Conservation (phyloP, 345 rosid genomes). For the Streptanthus diversifolius region DNA sequence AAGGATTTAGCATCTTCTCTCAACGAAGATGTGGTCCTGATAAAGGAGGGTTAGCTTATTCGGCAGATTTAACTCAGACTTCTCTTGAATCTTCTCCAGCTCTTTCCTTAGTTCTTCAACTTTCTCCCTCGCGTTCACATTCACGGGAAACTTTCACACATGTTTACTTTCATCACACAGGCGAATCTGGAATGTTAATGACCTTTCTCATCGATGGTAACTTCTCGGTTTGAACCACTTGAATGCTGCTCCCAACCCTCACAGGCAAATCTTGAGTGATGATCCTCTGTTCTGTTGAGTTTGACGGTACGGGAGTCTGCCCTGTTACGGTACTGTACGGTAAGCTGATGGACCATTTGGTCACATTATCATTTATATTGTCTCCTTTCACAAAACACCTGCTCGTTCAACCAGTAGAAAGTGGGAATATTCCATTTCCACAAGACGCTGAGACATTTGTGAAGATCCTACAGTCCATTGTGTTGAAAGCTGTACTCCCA, state of each 20-base stretch:
- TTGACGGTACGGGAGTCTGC: background rate
- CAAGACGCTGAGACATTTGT: slow-evolving; percentile 52
- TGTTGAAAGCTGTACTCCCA: slow-evolving; percentile 88
- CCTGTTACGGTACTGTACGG: slow-evolving; percentile 50
- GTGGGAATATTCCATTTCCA: slow-evolving; percentile 65
- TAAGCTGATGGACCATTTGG: slow-evolving; percentile 91
- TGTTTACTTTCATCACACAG: no score
- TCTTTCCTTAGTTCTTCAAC: slow-evolving; percentile 63
- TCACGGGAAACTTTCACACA: slow-evolving; percentile 49
- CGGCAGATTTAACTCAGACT: slow-evolving; percentile 46
- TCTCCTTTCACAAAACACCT: slow-evolving; percentile 85
- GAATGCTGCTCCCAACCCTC: background rate
- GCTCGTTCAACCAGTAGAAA: slow-evolving; percentile 67
- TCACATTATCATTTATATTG: slow-evolving; percentile 78
- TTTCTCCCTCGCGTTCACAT: slow-evolving; percentile 47
- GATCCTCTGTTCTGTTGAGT: background rate
- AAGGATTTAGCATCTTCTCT: no score
- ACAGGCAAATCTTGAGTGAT: background rate
- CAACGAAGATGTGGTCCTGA: no score
- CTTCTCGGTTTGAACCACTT: background rate
- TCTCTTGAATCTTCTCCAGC: slow-evolving; percentile 51
- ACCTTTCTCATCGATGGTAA: background rate
- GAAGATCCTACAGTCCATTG: slow-evolving; percentile 90
- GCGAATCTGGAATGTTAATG: no score
- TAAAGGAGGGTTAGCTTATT: no score